phyloP scores from a whole-genome alignment of 2,329 filamentous ascomycete species.

The Lachnellula willkommii region DNA sequence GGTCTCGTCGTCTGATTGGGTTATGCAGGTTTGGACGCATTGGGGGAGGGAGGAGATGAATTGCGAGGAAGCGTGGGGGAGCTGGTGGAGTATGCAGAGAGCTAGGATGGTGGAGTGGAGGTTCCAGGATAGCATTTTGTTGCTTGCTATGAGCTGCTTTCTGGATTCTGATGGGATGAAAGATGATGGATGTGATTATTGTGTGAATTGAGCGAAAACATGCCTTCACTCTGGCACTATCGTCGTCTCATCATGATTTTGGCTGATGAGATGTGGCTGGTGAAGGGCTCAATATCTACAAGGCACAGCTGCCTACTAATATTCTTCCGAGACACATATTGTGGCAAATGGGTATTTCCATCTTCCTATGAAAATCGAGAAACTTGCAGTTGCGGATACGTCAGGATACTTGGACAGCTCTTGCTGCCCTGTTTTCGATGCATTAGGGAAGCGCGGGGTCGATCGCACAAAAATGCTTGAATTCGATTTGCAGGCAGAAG shows the following conservation, averaged over 20 bases:
- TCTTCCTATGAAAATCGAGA: constrained; percentile 3
- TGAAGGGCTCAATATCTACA: not conserved
- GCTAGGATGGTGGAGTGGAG: not conserved
- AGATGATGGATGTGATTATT: too few species aligned
- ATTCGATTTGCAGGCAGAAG: constrained; percentile 1
- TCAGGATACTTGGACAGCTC: not conserved
- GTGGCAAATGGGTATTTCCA: constrained; percentile 13
- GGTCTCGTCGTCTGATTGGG: constrained; percentile 26
- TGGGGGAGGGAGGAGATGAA: constrained; percentile 22
- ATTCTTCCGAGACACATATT: constrained; percentile 4
- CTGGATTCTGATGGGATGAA: not conserved
- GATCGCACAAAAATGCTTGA: not conserved
- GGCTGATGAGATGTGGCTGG: constrained; percentile 6
- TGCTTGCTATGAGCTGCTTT: too few species aligned
- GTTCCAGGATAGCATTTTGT: constrained; percentile 6
- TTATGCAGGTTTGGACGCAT: constrained; percentile 36
- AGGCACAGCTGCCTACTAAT: not conserved
- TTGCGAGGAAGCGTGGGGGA: constrained; percentile 25
- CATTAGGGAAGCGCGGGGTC: constrained; percentile 2
- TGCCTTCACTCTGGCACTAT: not conserved
- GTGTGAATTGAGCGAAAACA: not conserved
- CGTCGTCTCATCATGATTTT: constrained; percentile 1
- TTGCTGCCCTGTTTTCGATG: constrained; percentile 16
- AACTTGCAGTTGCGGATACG: constrained; percentile 1
- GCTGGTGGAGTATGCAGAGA: constrained; percentile 14